Evolutionary conservation across 345 rosid species (phyloP).

Genomic region (Limnanthes douglasii): DNA sequence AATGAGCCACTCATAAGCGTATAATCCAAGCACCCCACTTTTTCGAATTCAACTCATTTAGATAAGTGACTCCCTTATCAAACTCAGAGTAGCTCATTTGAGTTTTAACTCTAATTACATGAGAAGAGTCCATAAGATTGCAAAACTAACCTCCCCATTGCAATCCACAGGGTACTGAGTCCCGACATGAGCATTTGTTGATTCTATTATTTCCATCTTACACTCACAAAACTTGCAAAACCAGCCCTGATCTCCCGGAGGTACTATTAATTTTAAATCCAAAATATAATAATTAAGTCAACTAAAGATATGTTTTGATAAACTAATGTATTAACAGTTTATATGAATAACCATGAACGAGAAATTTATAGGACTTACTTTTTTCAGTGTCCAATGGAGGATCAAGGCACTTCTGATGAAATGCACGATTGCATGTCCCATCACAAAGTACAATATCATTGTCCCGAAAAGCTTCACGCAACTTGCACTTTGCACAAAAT

Average conservation of each 20-base stretch:
- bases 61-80: too few species aligned
- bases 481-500: conserved; percentile 86
- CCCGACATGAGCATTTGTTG: conserved; percentile 91
- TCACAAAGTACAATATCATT: conserved; percentile 93
- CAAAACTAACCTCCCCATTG: conserved; percentile 63
- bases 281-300: conserved; percentile 3
- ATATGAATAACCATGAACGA: conserved; percentile 1
- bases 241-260: conserved; percentile 98
- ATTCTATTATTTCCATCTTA: conserved; percentile 79
- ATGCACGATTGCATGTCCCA: conserved; percentile 89
- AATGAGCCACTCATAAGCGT: too few species aligned
- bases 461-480: conserved; percentile 71
- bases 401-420: conserved; percentile 88
- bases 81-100: too few species aligned
- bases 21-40: too few species aligned
- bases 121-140: conserved; percentile 3
- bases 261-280: conserved; percentile 42
- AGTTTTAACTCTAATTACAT: too few species aligned
- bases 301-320: conserved; percentile 1
- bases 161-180: conserved; percentile 47
- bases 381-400: conserved; percentile 82
- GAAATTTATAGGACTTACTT: conserved; percentile 31
- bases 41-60: too few species aligned
- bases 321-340: conserved; percentile 1
- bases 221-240: conserved; percentile 84